Conservation (phyloP, 441 rosid genomes). For the Gossypium aridum region DNA sequence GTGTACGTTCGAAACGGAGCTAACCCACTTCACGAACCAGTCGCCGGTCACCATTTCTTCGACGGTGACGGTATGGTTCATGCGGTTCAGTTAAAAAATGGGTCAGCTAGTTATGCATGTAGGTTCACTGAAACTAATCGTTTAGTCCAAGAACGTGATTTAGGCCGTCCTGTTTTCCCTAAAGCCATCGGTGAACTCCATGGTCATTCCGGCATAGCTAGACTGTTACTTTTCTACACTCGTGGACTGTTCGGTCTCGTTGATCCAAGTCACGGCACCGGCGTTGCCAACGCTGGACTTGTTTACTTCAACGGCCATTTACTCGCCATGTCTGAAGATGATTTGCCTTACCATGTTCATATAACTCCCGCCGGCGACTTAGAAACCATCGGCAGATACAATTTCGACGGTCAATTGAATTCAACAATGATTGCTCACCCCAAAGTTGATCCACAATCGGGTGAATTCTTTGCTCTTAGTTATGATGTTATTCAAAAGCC, state of each 20-base stretch:
- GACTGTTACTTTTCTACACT: constrained; percentile 58
- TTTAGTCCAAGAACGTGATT: constrained; percentile 42
- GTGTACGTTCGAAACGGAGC: constrained; percentile 81
- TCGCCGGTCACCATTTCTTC: constrained; percentile 71
- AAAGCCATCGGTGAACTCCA: constrained; percentile 81
- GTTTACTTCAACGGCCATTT: constrained; percentile 56
- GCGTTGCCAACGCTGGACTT: constrained; percentile 82
- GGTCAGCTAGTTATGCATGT: constrained; percentile 57
- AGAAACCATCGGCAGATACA: constrained; percentile 53
- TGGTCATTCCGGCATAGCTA: constrained; percentile 66
- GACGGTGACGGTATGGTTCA: constrained; percentile 93
- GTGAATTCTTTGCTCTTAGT: constrained; percentile 62
- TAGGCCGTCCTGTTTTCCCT: constrained; percentile 64
- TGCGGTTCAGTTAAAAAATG: constrained; percentile 38
- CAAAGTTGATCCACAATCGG: constrained; percentile 57
- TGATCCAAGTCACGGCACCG: constrained; percentile 54
- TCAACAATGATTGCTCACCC: constrained; percentile 88
- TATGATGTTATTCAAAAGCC: constrained; percentile 72
- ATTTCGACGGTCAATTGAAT: constrained; percentile 49
- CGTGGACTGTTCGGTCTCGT: constrained; percentile 54
- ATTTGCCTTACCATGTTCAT: constrained; percentile 61
- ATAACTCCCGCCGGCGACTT: constrained; percentile 62
- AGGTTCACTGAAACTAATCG: constrained; percentile 68
- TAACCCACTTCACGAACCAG: constrained; percentile 64
- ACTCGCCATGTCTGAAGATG: constrained; percentile 86